A percentile compares a stretch with the other conserved stretches of the same genome.
Evolutionary conservation across 163 green algal genomes (phyloP).

Genomic region (Chlorella variabilis): DNA sequence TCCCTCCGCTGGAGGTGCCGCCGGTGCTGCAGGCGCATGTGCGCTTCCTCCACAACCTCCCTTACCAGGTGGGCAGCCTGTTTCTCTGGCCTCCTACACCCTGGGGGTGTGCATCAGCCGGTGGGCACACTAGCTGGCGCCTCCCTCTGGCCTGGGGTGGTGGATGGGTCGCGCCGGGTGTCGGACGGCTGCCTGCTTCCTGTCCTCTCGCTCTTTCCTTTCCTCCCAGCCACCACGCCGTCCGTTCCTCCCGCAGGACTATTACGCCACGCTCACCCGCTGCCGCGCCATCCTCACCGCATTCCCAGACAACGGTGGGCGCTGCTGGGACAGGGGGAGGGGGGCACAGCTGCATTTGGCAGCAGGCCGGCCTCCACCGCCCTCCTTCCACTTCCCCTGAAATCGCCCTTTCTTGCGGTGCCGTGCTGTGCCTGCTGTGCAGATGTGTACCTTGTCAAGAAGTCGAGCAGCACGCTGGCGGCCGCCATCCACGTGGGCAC

Average conservation of each 20-base stretch:
- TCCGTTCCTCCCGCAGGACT: background rate
- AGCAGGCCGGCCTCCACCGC: too few relatives aligned
- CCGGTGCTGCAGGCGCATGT: background rate
- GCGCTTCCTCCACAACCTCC: background rate
- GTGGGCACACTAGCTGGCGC: too few relatives aligned
- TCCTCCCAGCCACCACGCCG: too few relatives aligned
- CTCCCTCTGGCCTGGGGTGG: too few relatives aligned
- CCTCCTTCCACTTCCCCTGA: too few relatives aligned
- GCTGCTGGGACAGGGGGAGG: background rate
- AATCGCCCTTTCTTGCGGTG: too few relatives aligned
- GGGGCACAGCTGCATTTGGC: too few relatives aligned
- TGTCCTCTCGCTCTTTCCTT: too few relatives aligned
- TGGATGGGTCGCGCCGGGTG: too few relatives aligned
- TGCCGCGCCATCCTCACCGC: slow-evolving; percentile 20
- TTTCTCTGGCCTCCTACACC: too few relatives aligned
- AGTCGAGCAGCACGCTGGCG: slow-evolving; percentile 6
- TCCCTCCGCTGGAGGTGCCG: background rate
- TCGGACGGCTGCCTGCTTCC: too few relatives aligned
- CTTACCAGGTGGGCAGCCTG: background rate
- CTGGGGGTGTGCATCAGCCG: too few relatives aligned
- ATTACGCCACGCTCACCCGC: slow-evolving; percentile 5
- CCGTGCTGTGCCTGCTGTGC: background rate
- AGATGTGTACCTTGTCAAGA: slow-evolving; percentile 12
- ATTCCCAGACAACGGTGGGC: background rate
- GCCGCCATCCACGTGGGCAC: slow-evolving; percentile 1